Evolutionary conservation across 2,329 filamentous ascomycete species (phyloP).

Genomic region (Lecanosticta acicola): DNA sequence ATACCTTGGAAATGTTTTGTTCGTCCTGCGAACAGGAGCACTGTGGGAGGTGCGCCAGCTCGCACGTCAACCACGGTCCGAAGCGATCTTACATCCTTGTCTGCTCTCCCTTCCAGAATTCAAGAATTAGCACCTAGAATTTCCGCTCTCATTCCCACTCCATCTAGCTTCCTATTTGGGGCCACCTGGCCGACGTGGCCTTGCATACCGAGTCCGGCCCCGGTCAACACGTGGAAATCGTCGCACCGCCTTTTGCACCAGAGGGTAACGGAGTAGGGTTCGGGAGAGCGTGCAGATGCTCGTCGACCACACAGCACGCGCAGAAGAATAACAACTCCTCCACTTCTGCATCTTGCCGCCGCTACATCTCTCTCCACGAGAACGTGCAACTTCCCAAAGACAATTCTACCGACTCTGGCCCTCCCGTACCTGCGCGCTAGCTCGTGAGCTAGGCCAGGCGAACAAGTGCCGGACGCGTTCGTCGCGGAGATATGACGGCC

Average conservation of each 20-base stretch:
- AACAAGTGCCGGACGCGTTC: not conserved
- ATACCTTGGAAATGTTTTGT: no score
- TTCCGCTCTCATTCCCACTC: no score
- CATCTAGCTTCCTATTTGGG: not conserved
- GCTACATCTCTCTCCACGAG: no score
- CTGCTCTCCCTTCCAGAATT: not conserved
- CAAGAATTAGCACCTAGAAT: no score
- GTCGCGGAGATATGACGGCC: not conserved
- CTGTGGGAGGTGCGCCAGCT: no score
- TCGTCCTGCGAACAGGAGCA: no score
- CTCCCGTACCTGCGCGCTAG: not conserved
- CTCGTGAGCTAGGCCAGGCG: not conserved
- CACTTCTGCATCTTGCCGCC: not conserved
- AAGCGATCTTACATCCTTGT: not conserved
- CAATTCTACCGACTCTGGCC: not conserved
- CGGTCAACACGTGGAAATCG: not conserved
- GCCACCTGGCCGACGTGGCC: not conserved
- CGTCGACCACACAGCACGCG: not conserved
- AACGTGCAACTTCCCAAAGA: no score
- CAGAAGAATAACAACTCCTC: not conserved
- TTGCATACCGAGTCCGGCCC: not conserved
- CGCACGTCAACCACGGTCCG: no score
- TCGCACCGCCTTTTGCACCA: not conserved
- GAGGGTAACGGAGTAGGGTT: not conserved
- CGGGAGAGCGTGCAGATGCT: not conserved